Evolutionary conservation across 2,329 filamentous ascomycete genomes (phyloP), one percentile per base, ranked within the genome.

Genomic region (Trichoderma koningii): DNA sequence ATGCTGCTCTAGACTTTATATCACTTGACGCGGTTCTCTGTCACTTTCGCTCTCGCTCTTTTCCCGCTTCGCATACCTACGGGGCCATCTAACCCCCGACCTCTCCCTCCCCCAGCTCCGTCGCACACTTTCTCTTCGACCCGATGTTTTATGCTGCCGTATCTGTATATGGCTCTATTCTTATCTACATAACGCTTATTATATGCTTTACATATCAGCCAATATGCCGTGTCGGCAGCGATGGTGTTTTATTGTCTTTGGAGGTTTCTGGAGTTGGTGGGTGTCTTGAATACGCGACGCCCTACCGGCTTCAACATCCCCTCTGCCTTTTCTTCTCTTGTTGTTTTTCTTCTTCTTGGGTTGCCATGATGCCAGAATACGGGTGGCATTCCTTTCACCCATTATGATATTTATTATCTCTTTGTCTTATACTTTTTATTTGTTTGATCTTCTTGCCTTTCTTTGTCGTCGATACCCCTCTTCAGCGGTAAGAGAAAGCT

Each of bases 181-280:
- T 38, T 64, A 56, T 64, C 67, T 51, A 57, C 71, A 71, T 64
- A 48, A 50, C 68, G 42, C 68, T 70, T 69, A 65, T 65, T 66
- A 68, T 55, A 69, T 66, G 45, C 69, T 72, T 68, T 68, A 71
- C 69, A 73, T 72, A 68, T 70, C 68, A 71, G 57, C 63, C 50
- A 42, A 68, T 66, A 69, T 69, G 48, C 65, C 66, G 68, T 71
- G 71, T 73, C 69, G 73, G 73, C 69, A 73, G 73, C 73, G 70
- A 76, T 74, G 72, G 73, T 73, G 72, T 75, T 73, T 73, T 74
- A 74, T 73, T 74, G 69, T 73, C 69, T 73, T 70, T 66, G 21
- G 63, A 64, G 17, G 41, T 53, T 42, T 14, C 12, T 45, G 47
- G 28, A 28, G 19, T 15, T 26, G 14, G 17, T 51, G 26, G 42